Evolutionary conservation across 2,329 filamentous ascomycete species (phyloP).

Genomic region (Epichloe elymi): DNA sequence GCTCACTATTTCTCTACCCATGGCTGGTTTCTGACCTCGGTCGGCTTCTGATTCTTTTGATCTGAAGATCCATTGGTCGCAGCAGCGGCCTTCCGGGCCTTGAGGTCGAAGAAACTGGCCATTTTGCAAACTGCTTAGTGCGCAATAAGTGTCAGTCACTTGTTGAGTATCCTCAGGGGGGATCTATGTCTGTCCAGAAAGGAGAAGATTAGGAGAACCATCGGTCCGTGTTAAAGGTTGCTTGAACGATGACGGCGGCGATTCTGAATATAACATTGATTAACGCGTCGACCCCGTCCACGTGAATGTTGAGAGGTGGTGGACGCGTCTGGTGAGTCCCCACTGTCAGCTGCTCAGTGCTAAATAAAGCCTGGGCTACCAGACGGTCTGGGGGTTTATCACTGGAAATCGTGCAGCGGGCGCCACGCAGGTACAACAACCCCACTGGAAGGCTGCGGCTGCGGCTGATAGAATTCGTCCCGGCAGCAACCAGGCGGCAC

Average conservation of each 20-base stretch:
- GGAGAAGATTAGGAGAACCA: background rate
- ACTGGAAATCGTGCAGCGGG: no score
- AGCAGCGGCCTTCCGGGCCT: constrained; percentile 71
- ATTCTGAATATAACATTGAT: background rate
- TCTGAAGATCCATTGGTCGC: constrained; percentile 48
- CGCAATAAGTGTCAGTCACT: background rate
- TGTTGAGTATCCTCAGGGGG: background rate
- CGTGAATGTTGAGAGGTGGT: no score
- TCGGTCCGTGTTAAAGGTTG: background rate
- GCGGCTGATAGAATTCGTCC: no score
- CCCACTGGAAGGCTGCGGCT: no score
- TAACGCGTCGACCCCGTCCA: background rate
- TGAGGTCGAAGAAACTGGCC: constrained; percentile 91
- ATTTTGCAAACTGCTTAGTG: constrained; percentile 30
- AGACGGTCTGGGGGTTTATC: no score
- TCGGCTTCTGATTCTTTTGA: constrained; percentile 49
- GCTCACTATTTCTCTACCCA: constrained; percentile 98
- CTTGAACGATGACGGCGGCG: no score
- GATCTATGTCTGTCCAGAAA: background rate
- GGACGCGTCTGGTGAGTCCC: background rate
- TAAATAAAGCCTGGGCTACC: no score
- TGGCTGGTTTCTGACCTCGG: constrained; percentile 58
- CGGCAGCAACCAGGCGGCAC: no score
- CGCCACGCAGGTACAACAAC: no score
- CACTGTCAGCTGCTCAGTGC: background rate